Evolutionary conservation across 495 filamentous ascomycete genomes (phyloP), one percentile per base, ranked within the genome.

Genomic region (Lineolata rhizophorae): DNA sequence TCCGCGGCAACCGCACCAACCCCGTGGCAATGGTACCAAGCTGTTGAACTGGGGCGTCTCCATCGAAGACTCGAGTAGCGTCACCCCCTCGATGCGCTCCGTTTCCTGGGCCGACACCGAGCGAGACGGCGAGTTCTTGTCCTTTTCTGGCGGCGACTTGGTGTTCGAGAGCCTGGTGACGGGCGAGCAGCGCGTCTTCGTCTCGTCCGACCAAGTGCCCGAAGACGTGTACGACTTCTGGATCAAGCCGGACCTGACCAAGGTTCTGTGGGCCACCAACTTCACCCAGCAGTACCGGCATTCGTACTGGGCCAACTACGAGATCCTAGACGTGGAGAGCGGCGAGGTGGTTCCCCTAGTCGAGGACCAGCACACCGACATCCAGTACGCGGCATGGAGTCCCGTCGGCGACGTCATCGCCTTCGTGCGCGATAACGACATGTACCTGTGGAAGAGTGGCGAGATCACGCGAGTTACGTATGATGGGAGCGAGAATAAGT

Each of bases 281-380:
- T 55, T 60, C 35, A 67, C 59, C 4, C 65, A 67, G 40, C 55
- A 61, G 40, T 69, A 70, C 36, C 56, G 66, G 3, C 45, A 69
- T 45, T 65, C 63, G 17, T 69, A 59, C 38, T 63, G 63, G 31
- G 60, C 64, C n/a, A 53, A 65, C 43, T 69, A 68, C 42, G 53
- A 59, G 2, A 41, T 70, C 5, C 55, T 58, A 17, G 61, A 67
- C 31, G 49, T 62, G 6, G 54, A 45, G 6, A 54, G 54, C 1
- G 60, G 60, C 13, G 42, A 49, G 19, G 45, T 55, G 4, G 41
- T 51, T 14, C 49, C 59, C 1, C 47, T 70, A 2, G 53, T 64
- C 3, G 41, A 50, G 0, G 57, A 59, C 19, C 59, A 65, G 29
- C 46, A 39, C 2, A 58, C 56, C 4, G 61, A 70, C 38, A 65